phyloP scores from a whole-genome alignment of 495 filamentous ascomycete species.

The Poronia punctata region DNA sequence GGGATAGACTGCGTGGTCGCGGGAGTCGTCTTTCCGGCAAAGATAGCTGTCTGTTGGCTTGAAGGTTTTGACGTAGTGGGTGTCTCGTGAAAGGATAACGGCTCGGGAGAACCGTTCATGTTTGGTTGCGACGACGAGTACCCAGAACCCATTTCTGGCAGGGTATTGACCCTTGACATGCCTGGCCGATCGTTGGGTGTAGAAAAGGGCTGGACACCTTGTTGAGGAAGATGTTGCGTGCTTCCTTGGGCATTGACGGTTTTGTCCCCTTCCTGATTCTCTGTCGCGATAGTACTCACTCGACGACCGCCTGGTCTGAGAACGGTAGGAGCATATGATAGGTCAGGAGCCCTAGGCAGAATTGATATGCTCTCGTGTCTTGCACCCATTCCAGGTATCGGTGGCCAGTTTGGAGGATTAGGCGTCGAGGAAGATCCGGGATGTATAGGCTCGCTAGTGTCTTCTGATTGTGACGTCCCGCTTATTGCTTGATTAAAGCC shows the following conservation, averaged over 20 bases:
- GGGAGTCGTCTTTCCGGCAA: neutral
- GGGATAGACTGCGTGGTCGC: neutral
- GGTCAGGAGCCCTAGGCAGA: neutral
- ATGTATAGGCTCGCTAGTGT: neutral
- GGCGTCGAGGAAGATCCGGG: conserved; percentile 2
- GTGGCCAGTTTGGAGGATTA: neutral
- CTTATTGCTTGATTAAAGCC: conserved; percentile 4
- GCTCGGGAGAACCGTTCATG: conserved; percentile 1
- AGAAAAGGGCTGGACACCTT: neutral
- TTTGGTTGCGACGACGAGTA: neutral
- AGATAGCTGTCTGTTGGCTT: neutral
- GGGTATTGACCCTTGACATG: conserved; percentile 15
- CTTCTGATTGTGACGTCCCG: neutral
- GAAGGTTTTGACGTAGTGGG: neutral
- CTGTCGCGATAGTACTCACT: conserved; percentile 1
- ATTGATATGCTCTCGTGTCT: conserved; percentile 18
- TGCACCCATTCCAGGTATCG: conserved; percentile 15
- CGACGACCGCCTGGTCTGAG: conserved; percentile 30
- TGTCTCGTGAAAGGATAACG: conserved; percentile 7
- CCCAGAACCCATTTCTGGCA: conserved; percentile 6
- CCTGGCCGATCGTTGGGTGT: conserved; percentile 3
- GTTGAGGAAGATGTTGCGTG: neutral
- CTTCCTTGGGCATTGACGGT: neutral
- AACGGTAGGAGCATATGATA: conserved; percentile 24
- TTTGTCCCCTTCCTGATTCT: conserved; percentile 1